phyloP scores from a whole-genome alignment of 352 stramenopile species.

The Detonula confervacea region DNA sequence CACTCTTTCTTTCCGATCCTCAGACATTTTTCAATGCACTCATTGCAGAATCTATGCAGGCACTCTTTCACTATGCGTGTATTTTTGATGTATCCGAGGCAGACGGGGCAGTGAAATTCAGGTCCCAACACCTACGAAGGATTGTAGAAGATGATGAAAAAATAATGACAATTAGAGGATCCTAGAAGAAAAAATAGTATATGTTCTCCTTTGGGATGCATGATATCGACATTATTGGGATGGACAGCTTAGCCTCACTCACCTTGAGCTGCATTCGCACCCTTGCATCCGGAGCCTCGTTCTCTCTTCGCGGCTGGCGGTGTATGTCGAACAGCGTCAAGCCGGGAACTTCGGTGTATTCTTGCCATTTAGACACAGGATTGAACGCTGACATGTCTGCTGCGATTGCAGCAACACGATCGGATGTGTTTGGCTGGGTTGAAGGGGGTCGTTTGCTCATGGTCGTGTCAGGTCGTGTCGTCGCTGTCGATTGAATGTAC shows the following conservation, averaged over 20 bases:
- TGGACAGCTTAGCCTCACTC: too few species aligned
- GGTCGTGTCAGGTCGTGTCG: too few species aligned
- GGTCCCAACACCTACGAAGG: constrained; percentile 87
- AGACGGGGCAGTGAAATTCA: constrained; percentile 90
- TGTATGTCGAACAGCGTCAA: constrained; percentile 91
- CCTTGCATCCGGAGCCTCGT: constrained; percentile 78
- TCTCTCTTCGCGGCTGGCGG: constrained; percentile 84
- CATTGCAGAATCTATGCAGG: constrained; percentile 90
- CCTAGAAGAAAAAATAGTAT: too few species aligned
- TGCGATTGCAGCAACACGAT: constrained; percentile 1
- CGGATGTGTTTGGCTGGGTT: background rate
- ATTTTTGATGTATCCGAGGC: constrained; percentile 85
- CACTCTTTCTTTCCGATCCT: constrained; percentile 89
- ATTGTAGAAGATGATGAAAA: too few species aligned
- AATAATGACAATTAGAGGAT: too few species aligned
- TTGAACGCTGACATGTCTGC: constrained; percentile 64
- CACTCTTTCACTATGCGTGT: constrained; percentile 92
- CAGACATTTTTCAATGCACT: constrained; percentile 90
- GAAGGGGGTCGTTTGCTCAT: constrained; percentile 37
- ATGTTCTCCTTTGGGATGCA: too few species aligned
- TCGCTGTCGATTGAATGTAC: too few species aligned
- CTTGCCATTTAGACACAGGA: constrained; percentile 88
- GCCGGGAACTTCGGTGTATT: constrained; percentile 88
- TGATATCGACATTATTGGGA: too few species aligned
- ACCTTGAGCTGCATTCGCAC: constrained; percentile 74